Percentiles rank a stretch among this genome's conserved stretches.
phyloP scores from a whole-genome alignment of 352 stramenopile species.

The Elongisporangium undulatum region DNA sequence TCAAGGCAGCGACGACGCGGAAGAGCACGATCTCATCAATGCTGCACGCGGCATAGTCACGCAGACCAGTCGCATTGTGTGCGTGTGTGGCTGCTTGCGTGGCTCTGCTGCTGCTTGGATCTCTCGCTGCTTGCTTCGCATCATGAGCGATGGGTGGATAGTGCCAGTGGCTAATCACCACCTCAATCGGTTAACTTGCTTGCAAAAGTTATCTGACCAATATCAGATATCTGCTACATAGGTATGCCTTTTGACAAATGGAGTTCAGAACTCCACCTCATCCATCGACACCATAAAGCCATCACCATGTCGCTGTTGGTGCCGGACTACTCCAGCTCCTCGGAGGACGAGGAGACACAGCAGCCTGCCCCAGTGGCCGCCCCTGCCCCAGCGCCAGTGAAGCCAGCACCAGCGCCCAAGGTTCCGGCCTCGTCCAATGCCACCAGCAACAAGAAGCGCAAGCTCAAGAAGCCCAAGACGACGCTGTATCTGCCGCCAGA shows the following conservation, averaged over 20 bases:
- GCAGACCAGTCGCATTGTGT: neutral
- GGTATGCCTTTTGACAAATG: neutral
- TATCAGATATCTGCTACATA: too few relatives aligned
- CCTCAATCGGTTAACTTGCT: neutral
- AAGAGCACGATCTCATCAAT: neutral
- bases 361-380: neutral
- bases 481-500: conserved; percentile 42
- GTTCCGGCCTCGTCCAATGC: conserved; percentile 4
- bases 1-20: neutral
- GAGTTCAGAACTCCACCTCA: neutral
- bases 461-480: conserved; percentile 40
- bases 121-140: neutral
- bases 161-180: neutral
- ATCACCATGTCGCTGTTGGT: conserved; percentile 43
- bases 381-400: neutral
- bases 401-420: neutral
- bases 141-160: neutral
- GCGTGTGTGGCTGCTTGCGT: neutral
- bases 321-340: conserved; percentile 56
- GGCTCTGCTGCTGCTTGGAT: neutral
- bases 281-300: neutral
- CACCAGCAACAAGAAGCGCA: conserved; percentile 27
- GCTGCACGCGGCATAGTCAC: neutral
- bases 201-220: neutral
- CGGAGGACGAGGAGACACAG: conserved; percentile 28